Base-by-base conservation (phyloP, 140 eudicot genomes). In the Flaveria floridana region DNA sequence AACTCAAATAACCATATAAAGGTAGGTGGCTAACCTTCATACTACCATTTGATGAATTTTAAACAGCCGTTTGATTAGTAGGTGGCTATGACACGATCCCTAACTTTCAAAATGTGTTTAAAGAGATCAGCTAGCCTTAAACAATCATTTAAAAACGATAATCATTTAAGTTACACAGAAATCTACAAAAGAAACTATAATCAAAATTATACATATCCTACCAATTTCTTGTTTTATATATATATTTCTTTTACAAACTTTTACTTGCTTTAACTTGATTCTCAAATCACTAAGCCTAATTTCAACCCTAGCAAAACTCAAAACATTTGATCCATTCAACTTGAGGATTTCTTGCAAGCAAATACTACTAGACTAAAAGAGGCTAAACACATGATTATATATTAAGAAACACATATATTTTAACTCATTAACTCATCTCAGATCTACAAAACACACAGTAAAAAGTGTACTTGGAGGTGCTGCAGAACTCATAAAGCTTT, bases 401-500 rank as follows among this genome's bases (percentile, higher is more conserved):
- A 65, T 72, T 53, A 52, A 72, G 53, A 65, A 74, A 59, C 66
- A 48, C 69, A 58, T 4, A 58, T 30, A 30, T 30, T 30, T 18
- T 5, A 7, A 11, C 7, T 18, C 41, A 34, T 14, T n/a, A 58
- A 59, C 67, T 80, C 56, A 50, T 23, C 21, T 75, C 77, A 80
- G 84, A 80, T 80, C 84, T 80, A 52, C 10, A 52, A 2, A 7
- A 66, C 47, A 76, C 50, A 74, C 18, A 59, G 62, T 47, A 74
- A 58, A 80, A 61, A 41, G 55, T 63, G 73, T 87, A 91, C 97
- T 94, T 91, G 74, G 96, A 84, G 79, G 88, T 89, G 71, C 97
- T 91, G 89, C 97, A 91, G 53, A 91, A 91, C 85, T 91, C 96
- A 82, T 89, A 91, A 74, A 91, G 91, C 73, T 91, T 91, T 71